Base-by-base conservation (phyloP, 2,329 filamentous ascomycete species). In the Fusarium verrucosum region DNA sequence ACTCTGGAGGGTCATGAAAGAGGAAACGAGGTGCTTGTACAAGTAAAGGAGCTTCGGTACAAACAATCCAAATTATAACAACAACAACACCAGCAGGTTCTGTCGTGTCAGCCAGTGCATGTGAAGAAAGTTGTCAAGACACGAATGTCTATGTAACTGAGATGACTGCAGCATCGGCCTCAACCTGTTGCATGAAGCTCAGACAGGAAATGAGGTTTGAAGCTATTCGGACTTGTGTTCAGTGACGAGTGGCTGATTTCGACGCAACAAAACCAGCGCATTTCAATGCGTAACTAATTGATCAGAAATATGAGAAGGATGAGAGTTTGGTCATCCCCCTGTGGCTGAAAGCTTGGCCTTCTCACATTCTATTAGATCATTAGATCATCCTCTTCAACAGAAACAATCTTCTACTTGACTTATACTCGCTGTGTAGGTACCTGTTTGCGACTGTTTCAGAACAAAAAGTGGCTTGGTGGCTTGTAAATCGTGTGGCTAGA, bases 21-120 rank as follows among this genome's bases (percentile, higher is more conserved):
- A 73, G 55, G 65, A 71, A 70, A 71, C 64, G 64, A 65, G 66
- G 66, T 61, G 69, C 65, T 69, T 75, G 72, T 75, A 76, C 71
- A 68, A 69, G 56, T 69, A 71, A 56, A 58, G 58, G 64, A 64
- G 51, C 58, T 63, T 50, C 36, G 54, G 59, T 38, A 50, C 50
- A 50, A 69, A 57, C 65, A 70, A 70, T 59, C 38, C 45, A 58
- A 68, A 64, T 41, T 50, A 51, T 33, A 64, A 69, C 47, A 53
- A 57, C 47, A 62, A 28, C 10, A 26, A 35, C 47, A 62, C 28
- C 10, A 26, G 32, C 44, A 40, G 38, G 25, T 20, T 26, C 10
- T 40, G 9, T 16, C 30, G 6, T 25, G 20, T 13, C 7, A 8
- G 20, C 10, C 7, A 8, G 9, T 38, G 38, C 16, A 14, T 14